phyloP scores from a whole-genome alignment of 192 early-diverging fungal species.

The Lunasporangiospora selenospora region DNA sequence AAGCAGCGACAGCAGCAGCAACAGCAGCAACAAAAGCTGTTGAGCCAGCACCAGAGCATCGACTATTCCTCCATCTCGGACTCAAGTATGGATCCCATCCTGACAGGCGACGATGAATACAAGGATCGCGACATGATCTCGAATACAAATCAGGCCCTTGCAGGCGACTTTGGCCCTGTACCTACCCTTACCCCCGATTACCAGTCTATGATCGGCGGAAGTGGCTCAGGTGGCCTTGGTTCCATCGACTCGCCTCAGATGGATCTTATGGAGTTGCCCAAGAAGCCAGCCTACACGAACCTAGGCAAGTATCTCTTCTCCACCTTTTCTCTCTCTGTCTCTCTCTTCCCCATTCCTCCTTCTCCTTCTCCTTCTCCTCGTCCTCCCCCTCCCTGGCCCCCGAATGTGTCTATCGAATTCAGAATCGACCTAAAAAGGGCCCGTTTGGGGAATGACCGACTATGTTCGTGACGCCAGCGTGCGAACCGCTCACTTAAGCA shows the following conservation, averaged over 20 bases:
- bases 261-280: slow-evolving; percentile 35
- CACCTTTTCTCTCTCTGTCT: neutral
- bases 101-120: slow-evolving; percentile 44
- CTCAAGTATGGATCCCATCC: slow-evolving; percentile 42
- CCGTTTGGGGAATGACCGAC: neutral
- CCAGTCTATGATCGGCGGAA: slow-evolving; percentile 15
- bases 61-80: slow-evolving; percentile 30
- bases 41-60: slow-evolving; percentile 8
- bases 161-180: slow-evolving; percentile 45
- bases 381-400: too few species aligned
- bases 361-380: too few species aligned
- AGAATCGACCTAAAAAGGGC: too few species aligned
- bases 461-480: neutral
- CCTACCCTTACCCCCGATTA: slow-evolving; percentile 18
- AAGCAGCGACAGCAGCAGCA: slow-evolving; percentile 42
- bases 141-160: slow-evolving; percentile 26
- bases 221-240: slow-evolving; percentile 17
- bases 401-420: too few species aligned
- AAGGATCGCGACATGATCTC: slow-evolving; percentile 39
- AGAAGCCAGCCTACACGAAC: slow-evolving; percentile 44
- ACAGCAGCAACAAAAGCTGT: slow-evolving; percentile 26
- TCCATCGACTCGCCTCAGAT: slow-evolving; percentile 33
- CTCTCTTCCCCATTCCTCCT: too few species aligned
- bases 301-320: slow-evolving; percentile 20
- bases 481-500: neutral